phyloP scores from a whole-genome alignment of 495 filamentous ascomycete species.

The Astrothelium macrocarpum region DNA sequence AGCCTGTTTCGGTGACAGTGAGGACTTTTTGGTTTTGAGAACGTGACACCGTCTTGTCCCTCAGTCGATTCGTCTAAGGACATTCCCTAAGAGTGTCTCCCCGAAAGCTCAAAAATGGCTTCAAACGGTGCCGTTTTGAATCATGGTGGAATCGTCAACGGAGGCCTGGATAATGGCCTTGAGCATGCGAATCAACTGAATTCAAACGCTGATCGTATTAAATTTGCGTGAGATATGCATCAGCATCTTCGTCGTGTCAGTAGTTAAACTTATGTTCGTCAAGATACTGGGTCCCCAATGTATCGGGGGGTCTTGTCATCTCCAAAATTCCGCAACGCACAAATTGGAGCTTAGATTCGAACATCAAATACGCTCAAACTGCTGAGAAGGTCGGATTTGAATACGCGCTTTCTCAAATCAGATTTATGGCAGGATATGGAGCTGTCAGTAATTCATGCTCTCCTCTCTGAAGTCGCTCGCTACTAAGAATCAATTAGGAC shows the following conservation, averaged over 20 bases:
- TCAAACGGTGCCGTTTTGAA: neutral
- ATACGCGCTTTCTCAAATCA: conserved; percentile 40
- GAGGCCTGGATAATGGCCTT: conserved; percentile 10
- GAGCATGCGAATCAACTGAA: conserved; percentile 27
- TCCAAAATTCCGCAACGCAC: conserved; percentile 41
- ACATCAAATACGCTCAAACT: conserved; percentile 37
- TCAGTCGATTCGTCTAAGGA: neutral
- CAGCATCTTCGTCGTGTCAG: neutral
- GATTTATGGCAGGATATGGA: conserved; percentile 42
- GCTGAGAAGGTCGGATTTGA: conserved; percentile 40
- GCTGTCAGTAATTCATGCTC: conserved; percentile 22
- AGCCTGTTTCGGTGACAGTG: too few relatives aligned
- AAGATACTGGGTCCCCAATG: conserved; percentile 43
- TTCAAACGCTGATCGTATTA: conserved; percentile 23
- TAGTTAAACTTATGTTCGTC: conserved; percentile 5
- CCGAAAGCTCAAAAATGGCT: neutral
- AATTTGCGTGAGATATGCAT: conserved; percentile 23
- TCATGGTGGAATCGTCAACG: neutral
- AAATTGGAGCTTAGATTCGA: conserved; percentile 37
- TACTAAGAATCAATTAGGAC: conserved; percentile 9
- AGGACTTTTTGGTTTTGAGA: too few relatives aligned
- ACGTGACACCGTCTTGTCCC: neutral
- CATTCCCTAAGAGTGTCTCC: neutral
- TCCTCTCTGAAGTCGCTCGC: neutral
- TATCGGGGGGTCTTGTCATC: conserved; percentile 40